Evolutionary conservation across 2,329 filamentous ascomycete species (phyloP).

Genomic region (Ophiocordyceps sinensis): DNA sequence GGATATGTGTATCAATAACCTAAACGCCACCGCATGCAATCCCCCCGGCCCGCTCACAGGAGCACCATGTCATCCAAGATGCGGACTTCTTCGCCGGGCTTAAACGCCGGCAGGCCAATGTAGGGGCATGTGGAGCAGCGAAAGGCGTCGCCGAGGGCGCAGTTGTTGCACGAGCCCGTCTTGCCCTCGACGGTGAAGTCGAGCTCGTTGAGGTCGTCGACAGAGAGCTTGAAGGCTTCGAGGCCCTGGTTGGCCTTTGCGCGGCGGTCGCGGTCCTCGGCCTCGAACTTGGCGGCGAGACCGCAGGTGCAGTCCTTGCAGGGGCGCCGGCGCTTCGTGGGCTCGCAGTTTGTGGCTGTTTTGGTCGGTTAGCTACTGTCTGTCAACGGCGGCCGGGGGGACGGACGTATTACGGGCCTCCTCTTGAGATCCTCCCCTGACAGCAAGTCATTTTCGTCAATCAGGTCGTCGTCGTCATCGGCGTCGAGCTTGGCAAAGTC

Average conservation of each 20-base stretch:
- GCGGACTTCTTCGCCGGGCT: conserved; percentile 87
- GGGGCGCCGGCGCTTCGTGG: conserved; percentile 80
- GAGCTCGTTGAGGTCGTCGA: conserved; percentile 68
- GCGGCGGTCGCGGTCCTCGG: conserved; percentile 65
- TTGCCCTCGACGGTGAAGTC: conserved; percentile 98
- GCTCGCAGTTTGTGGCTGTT: conserved; percentile 69
- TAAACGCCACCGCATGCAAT: neutral
- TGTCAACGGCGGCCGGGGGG: neutral
- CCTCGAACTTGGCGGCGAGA: conserved; percentile 68
- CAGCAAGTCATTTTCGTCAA: conserved; percentile 80
- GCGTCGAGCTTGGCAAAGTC: conserved; percentile 39
- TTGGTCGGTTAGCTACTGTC: neutral
- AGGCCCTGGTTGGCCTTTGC: conserved; percentile 53
- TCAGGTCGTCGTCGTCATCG: conserved; percentile 64
- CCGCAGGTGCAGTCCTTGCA: conserved; percentile 98
- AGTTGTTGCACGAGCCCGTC: conserved; percentile 88
- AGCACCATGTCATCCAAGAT: conserved; percentile 78
- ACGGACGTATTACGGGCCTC: conserved; percentile 69
- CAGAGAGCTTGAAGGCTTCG: conserved; percentile 53
- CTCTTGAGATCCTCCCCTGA: conserved; percentile 71
- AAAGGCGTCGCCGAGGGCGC: conserved; percentile 83
- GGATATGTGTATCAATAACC: neutral
- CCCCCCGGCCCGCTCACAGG: conserved; percentile 32
- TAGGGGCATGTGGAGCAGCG: conserved; percentile 63
- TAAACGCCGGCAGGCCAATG: conserved; percentile 87